Evolutionary conservation across 2,329 filamentous ascomycete species (phyloP).

Genomic region (Fusarium sp.): DNA sequence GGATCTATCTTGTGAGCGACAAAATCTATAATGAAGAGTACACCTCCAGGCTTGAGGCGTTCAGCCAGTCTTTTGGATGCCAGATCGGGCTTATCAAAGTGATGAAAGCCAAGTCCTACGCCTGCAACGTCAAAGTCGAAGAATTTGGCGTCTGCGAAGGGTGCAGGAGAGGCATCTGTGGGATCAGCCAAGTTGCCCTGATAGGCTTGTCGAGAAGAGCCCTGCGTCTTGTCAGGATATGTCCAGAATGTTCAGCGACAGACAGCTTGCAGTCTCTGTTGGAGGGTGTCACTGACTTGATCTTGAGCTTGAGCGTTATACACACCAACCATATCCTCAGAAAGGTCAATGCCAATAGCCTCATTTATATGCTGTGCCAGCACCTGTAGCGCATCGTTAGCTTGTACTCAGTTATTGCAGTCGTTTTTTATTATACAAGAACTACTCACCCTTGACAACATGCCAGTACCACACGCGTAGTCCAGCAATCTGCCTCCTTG

Average conservation of each 20-base stretch:
- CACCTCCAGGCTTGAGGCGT: constrained; percentile 73
- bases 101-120: constrained; percentile 73
- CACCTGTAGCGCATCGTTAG: constrained; percentile 31
- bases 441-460: constrained; percentile 68
- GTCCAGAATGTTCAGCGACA: not conserved
- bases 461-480: constrained; percentile 80
- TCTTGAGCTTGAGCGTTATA: constrained; percentile 72
- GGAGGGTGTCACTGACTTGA: constrained; percentile 54
- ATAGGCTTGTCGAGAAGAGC: constrained; percentile 63
- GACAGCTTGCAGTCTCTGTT: not conserved
- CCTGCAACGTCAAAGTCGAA: constrained; percentile 75
- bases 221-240: constrained; percentile 28
- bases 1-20: constrained; percentile 60
- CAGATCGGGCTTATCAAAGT: constrained; percentile 72
- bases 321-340: constrained; percentile 73
- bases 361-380: constrained; percentile 55
- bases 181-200: constrained; percentile 67
- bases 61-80: constrained; percentile 68
- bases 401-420: not conserved
- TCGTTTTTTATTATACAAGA: not conserved
- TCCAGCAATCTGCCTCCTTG: constrained; percentile 69
- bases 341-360: constrained; percentile 76
- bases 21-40: constrained; percentile 76
- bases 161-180: constrained; percentile 59
- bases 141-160: constrained; percentile 70